phyloP scores from a whole-genome alignment of 179 eudicot genomes.

The Corrigiola litoralis region DNA sequence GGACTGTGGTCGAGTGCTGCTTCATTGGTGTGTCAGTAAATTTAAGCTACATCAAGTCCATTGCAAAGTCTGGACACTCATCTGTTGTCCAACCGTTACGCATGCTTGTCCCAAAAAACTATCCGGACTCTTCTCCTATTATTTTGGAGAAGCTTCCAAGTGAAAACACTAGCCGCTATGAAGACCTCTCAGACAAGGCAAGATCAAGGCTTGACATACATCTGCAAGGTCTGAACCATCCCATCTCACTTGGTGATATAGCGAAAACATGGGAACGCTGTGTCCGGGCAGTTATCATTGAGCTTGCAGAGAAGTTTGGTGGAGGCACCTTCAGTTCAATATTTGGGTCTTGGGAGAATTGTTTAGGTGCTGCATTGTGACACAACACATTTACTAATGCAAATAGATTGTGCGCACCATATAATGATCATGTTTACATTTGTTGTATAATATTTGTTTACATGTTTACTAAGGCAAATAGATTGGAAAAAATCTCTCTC shows the following conservation, averaged over 20 bases:
- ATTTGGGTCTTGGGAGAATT: slow-evolving; percentile 64
- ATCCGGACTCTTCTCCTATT: slow-evolving; percentile 38
- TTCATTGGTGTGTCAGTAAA: slow-evolving; percentile 18
- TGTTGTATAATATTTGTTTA: too few relatives aligned
- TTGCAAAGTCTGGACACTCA: background rate
- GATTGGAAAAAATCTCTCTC: too few relatives aligned
- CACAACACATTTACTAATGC: background rate
- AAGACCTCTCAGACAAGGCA: slow-evolving; percentile 51
- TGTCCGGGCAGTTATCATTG: slow-evolving; percentile 53
- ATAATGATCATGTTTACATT: background rate
- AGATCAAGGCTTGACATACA: slow-evolving; percentile 47
- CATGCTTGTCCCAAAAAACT: slow-evolving; percentile 37
- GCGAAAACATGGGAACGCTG: slow-evolving; percentile 68
- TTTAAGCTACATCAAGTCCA: background rate
- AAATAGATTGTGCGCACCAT: background rate
- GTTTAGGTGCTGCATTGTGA: slow-evolving; percentile 38
- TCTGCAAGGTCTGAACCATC: slow-evolving; percentile 49
- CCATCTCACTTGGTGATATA: slow-evolving; percentile 59
- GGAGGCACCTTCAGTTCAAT: slow-evolving; percentile 73
- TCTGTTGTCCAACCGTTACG: slow-evolving; percentile 26
- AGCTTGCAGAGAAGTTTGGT: slow-evolving; percentile 50
- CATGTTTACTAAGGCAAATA: too few relatives aligned
- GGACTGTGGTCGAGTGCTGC: slow-evolving; percentile 19
- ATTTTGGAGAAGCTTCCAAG: slow-evolving; percentile 28
- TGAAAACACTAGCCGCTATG: slow-evolving; percentile 33